phyloP scores from a whole-genome alignment of 768 basidiomycete genomes.

The Trametes elegans region DNA sequence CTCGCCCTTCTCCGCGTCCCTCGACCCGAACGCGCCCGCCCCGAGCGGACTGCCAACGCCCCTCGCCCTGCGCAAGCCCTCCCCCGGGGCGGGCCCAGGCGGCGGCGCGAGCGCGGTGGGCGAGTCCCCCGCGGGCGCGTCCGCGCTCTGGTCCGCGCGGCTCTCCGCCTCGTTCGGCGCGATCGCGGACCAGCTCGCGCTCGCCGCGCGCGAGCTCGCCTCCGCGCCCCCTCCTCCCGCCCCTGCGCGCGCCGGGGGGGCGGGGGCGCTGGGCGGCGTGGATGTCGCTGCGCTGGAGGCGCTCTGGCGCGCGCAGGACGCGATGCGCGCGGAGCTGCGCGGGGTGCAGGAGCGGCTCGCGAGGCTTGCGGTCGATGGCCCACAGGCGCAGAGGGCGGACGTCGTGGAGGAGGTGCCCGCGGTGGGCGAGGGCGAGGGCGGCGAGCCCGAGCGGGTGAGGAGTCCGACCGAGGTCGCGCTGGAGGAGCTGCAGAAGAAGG shows the following conservation, averaged over 20 bases:
- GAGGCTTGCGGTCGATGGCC: not conserved
- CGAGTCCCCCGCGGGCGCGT: not conserved
- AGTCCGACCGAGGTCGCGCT: constrained; percentile 23
- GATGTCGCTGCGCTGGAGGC: constrained; percentile 28
- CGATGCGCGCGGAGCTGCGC: constrained; percentile 33
- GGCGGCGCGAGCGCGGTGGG: not conserved
- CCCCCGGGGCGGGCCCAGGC: not conserved
- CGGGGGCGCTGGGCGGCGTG: not conserved
- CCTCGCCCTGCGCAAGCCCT: not conserved
- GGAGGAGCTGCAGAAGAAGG: constrained; percentile 36
- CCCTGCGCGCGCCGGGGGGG: not conserved
- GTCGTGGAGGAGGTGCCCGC: constrained; percentile 7
- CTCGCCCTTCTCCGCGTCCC: constrained; percentile 23
- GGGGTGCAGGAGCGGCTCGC: constrained; percentile 29
- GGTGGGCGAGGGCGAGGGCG: constrained; percentile 23
- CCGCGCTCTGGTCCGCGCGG: constrained; percentile 30
- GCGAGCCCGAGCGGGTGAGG: constrained; percentile 32
- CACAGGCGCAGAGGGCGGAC: constrained; percentile 9
- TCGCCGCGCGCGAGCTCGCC: constrained; percentile 39
- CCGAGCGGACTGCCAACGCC: constrained; percentile 8
- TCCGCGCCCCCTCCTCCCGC: constrained; percentile 18
- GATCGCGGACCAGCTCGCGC: constrained; percentile 41
- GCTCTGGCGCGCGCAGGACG: constrained; percentile 35
- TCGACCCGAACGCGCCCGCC: constrained; percentile 23
- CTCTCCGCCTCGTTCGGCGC: constrained; percentile 38